Evolutionary conservation across 345 rosid species (phyloP), one percentile per base, ranked within the genome.

Genomic region (Cardamine occulta): DNA sequence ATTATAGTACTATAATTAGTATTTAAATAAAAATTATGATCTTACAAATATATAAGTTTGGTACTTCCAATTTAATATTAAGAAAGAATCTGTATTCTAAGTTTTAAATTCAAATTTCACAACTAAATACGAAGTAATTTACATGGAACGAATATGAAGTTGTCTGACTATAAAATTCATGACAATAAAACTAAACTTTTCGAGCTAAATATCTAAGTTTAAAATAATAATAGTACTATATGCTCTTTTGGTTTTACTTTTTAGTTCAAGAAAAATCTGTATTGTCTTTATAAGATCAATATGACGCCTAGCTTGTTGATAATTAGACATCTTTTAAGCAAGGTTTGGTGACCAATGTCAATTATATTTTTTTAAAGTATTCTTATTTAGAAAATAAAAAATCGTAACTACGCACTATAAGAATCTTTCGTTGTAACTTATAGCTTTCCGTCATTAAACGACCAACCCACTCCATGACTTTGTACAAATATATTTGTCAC

Each of bases 381-480:
- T 55, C 47, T 52, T 13, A 21, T 19, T 53, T 34, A 1, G 37
- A 34, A 34, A 7, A 7, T 2, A 34, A 34, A 24, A 31, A 74
- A 44, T 74, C 39, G 57, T 23, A 45, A 65, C 66, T 55, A 31
- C 26, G 39, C 63, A 73, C 66, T 56, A 65, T 15, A 45, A 66
- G 58, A 45, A 45, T 66, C 51, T 17, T 4, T 34, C 21, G 49
- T 65, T 66, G 12, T 45, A 32, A 66, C 60, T 57, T 24, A 15
- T 23, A 66, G 40, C 78, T 74, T 74, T 74, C 66, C 73, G 73
- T 66, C 61, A 74, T 58, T 66, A 13, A 15, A 35, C n/a, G 61
- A 66, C 61, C 73, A 58, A 58, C 73, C 73, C 79, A 74, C 73
- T 57, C 42, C 23, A 9, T 48, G 44, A 58, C 40, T 58, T 14